phyloP scores from a whole-genome alignment of 352 stramenopile genomes.

The Phytopythium kandeliae region DNA sequence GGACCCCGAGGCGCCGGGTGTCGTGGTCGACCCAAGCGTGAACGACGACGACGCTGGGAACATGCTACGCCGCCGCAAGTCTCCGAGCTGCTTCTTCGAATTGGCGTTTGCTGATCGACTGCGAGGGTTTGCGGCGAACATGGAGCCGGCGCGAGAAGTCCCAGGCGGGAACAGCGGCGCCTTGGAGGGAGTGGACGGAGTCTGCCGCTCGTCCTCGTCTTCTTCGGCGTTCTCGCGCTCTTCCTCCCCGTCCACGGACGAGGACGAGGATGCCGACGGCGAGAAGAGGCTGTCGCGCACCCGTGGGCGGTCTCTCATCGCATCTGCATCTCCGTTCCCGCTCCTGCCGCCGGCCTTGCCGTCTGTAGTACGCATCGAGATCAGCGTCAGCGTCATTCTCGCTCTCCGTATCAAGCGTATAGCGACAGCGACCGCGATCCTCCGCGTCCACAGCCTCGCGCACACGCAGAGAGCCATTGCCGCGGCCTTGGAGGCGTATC shows the following conservation, averaged over 20 bases:
- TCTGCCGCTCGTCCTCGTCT: background rate
- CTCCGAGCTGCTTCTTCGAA: constrained; percentile 12
- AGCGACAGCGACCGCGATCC: background rate
- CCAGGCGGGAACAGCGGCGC: constrained; percentile 6
- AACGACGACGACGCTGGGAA: constrained; percentile 25
- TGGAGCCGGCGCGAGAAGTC: background rate
- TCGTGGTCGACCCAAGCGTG: constrained; percentile 11
- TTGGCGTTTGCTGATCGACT: constrained; percentile 21
- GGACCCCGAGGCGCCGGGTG: constrained; percentile 2
- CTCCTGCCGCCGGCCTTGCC: constrained; percentile 1
- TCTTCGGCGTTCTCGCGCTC: constrained; percentile 1
- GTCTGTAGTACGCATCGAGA: background rate
- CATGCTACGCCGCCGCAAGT: constrained; percentile 31
- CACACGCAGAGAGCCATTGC: background rate
- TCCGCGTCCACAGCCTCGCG: background rate
- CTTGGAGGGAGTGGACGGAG: background rate
- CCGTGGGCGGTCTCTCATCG: background rate
- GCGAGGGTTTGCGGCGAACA: constrained; percentile 6
- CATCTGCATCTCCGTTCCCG: background rate
- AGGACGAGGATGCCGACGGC: constrained; percentile 8
- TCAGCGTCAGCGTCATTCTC: background rate
- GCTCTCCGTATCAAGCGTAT: background rate
- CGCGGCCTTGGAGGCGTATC: background rate
- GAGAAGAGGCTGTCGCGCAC: constrained; percentile 10
- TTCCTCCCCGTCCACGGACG: constrained; percentile 3